Evolutionary conservation across 805 yeast genomes (phyloP).

Genomic region (Saccharomycopsis vini): DNA sequence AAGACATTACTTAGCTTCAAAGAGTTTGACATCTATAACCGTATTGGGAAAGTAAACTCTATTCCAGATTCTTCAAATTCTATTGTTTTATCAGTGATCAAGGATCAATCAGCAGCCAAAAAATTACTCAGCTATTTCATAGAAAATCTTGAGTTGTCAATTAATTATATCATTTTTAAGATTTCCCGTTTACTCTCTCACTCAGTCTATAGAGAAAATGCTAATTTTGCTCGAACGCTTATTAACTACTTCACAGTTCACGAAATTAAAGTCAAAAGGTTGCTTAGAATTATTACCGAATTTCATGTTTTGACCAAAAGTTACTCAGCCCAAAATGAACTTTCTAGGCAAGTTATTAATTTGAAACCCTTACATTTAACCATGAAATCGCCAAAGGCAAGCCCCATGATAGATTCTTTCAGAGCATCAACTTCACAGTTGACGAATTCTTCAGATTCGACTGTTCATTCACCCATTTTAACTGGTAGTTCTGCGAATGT

Average conservation of each 20-base stretch:
- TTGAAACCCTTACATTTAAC: slow-evolving; percentile 9
- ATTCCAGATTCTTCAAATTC: not conserved
- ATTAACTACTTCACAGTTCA: not conserved
- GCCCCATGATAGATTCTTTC: too few relatives aligned
- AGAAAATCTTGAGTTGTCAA: not conserved
- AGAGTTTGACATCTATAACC: slow-evolving; percentile 4
- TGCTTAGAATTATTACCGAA: not conserved
- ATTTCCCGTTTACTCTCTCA: too few relatives aligned
- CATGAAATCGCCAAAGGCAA: slow-evolving; percentile 5
- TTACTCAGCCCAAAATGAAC: not conserved
- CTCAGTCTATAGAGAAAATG: too few relatives aligned
- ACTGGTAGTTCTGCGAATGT: too few relatives aligned
- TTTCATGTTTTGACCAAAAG: not conserved
- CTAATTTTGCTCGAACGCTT: not conserved
- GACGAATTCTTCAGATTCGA: too few relatives aligned
- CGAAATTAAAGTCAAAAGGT: not conserved
- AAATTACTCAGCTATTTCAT: not conserved
- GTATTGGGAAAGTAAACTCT: not conserved
- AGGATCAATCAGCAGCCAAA: not conserved
- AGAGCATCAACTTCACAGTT: too few relatives aligned
- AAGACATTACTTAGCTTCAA: not conserved
- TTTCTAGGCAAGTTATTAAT: not conserved
- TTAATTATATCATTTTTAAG: slow-evolving; percentile 1
- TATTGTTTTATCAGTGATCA: not conserved
- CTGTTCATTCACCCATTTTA: too few relatives aligned